Base-by-base conservation (phyloP, 1,139 yeast genomes). In the Groenewaldozyma sp. region DNA sequence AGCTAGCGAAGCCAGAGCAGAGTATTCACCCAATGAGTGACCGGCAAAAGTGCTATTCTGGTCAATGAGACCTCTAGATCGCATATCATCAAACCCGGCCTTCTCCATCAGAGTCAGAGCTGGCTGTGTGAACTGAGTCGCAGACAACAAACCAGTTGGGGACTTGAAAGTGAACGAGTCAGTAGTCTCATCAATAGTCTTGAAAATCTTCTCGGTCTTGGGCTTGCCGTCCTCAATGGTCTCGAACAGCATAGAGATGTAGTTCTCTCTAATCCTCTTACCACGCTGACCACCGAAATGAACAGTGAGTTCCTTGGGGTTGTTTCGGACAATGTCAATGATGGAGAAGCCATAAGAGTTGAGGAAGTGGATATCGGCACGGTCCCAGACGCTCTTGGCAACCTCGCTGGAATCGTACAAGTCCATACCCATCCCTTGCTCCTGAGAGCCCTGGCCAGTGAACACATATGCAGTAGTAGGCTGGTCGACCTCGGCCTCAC, bases 391-490 rank as follows among this genome's bases (percentile, higher is more conserved):
- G 48, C 76, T 78, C 58, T 79, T 80, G 44, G 99, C 98, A 62
- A 93, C 96, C 32, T 76, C 86, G 40, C 95, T 83, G 38, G 86
- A 74, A 50, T 78, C 80, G 66, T 91, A 91, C 60, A 91, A 74
- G 65, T 93, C 98, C 99, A 91, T 91, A 71, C 99, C 98, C 99
- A 91, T 91, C 62, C 97, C 97, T 71, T 93, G 98, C 66, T 93
- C 98, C 69, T 91, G 98, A 45, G 98, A 88, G 63, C 99, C 99
- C 73, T 91, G 99, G 62, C 98, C 99, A 52, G 99, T 91, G 70
- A 93, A 91, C 45, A 91, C 95, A 62, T 83, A 91, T 16, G 98
- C 82, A 37, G 98, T 84, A 44, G 81, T 82, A 38, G 99, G 98
- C 68, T 91, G 98, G 56, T 91, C 97, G 58, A 93, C 88, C 70